Base-by-base conservation (phyloP, 1,284 basidiomycete genomes). In the Ustilago trichophora region DNA sequence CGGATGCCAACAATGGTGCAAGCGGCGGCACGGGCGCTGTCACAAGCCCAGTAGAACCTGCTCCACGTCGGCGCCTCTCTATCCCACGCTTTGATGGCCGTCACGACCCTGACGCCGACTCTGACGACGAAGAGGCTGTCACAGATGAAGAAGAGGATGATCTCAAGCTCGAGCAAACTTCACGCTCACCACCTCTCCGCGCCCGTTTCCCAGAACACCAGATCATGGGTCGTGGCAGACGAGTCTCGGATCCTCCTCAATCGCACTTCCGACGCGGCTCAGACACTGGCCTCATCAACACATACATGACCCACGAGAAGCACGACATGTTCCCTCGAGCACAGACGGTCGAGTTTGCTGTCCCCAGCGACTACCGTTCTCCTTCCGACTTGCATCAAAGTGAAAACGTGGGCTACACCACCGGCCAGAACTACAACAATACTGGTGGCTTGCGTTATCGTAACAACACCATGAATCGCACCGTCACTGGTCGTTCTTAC, bases 321-420 rank as follows among this genome's bases (percentile, higher is more conserved):
- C 45, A 24, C 32, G 68, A 71, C 33, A 75, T 81, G 22, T 85
- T 87, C 36, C 85, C 85, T 4, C 82, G 86, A 2, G 84, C 85
- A 2, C 85, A 85, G 59, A 87, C 87, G 0, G 86, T 88, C 53
- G 87, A 87, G 48, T 87, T 87, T 57, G 83, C 84, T 13, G 83
- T 85, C 7, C 79, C 69, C 54, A 37, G 79, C 71, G 63, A 62
- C 31, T 62, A 48, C n/a, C 62, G 62, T 0, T 60, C 62, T 12
- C 25, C 52, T 9, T 11, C 26, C 24, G 64, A 66, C 6, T 11
- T 42, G 9, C 19, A 45, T 24, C 35, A 49, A 13, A 52, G 51
- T 4, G 47, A n/a, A n/a, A n/a, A 55, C 19, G 16, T 25, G 22
- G 37, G 54, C 18, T 69, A 69, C 26, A 62, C 66, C 3, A 59